Evolutionary conservation across 23 red algal species (phyloP), one percentile per base, ranked within the genome.

Genomic region (Agarophyton chilense): DNA sequence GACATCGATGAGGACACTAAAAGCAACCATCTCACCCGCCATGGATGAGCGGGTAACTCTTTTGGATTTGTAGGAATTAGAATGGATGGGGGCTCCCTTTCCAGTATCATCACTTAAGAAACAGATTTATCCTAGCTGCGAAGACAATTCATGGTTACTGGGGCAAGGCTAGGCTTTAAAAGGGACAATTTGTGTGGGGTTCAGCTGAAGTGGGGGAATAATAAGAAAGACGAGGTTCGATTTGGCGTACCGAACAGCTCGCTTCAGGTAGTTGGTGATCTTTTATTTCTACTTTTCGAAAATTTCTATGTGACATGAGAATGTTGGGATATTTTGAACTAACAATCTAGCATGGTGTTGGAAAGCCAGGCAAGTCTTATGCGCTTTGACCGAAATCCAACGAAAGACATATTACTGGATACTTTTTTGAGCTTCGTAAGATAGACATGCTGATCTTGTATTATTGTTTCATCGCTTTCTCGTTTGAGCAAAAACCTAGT

Each of bases 291-390:
- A n/a, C 17, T 53, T 31, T 7, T 70, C 16, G 72, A 81, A 79
- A 70, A 34, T 5, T 79, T 74, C 53, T 68, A 35, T 1, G 75
- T 91, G 10, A 91, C 57, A n/a, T 80, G 87, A 4, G 39, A 51
- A 39, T 81, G 76, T 42, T 79, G 73, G 4, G 74, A 65, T 49
- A 80, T 70, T 42, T 91, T 54, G 19, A 54, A 49, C 4, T 71
- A 25, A 14, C n/a, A n/a, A n/a, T n/a, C n/a, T n/a, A n/a, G n/a
- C n/a, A n/a, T n/a, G n/a, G 72, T 91, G 2, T 91, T 79, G 13
- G 87, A 45, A 25, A 91, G 39, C 87, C 87, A 91, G 33, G 56
- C 73, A 6, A 81, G 34, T 29, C 78, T 91, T 74, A 91, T 91
- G 29, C 73, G 52, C 74, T 81, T 81, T 16, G 72, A 79, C 40